Evolutionary conservation across 441 rosid genomes (phyloP).

Genomic region (Arabidopsis hybrid): DNA sequence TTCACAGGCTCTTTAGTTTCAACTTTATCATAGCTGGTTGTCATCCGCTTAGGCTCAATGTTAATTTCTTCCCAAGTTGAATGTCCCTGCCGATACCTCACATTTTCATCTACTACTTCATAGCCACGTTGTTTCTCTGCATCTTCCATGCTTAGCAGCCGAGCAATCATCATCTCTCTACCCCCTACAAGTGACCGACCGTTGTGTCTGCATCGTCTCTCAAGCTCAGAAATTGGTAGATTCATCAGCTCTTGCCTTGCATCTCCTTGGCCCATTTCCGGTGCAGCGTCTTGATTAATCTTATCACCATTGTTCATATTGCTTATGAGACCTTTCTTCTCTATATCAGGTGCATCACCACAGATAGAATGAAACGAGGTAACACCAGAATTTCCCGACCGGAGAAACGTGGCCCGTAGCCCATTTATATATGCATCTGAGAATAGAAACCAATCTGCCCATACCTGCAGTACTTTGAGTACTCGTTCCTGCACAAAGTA

Average conservation of each 20-base stretch:
- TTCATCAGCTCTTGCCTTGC: slow-evolving; percentile 91
- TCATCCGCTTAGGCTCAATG: slow-evolving; percentile 54
- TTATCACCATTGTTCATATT: slow-evolving; percentile 55
- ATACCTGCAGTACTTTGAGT: slow-evolving; percentile 95
- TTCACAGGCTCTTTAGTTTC: slow-evolving; percentile 56
- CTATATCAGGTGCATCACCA: slow-evolving; percentile 85
- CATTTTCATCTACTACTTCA: slow-evolving; percentile 78
- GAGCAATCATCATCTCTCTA: slow-evolving; percentile 95
- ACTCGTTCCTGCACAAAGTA: slow-evolving; percentile 81
- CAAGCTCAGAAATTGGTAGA: slow-evolving; percentile 90
- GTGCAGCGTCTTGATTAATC: slow-evolving; percentile 82
- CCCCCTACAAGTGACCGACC: slow-evolving; percentile 98
- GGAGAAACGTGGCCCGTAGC: slow-evolving; percentile 91
- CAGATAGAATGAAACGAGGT: slow-evolving; percentile 84
- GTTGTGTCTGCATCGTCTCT: slow-evolving; percentile 96
- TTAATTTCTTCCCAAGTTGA: slow-evolving; percentile 60
- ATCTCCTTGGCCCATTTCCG: slow-evolving; percentile 95
- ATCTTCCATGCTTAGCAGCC: slow-evolving; percentile 91
- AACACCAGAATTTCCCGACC: slow-evolving; percentile 89
- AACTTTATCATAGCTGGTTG: slow-evolving; percentile 57
- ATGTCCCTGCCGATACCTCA: slow-evolving; percentile 55
- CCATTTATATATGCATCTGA: slow-evolving; percentile 98
- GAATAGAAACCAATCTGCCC: slow-evolving; percentile 99
- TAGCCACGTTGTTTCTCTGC: slow-evolving; percentile 91
- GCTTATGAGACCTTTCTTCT: slow-evolving; percentile 60